These are phyloP conservation scores for Dalbergia cultrata DNA, from an alignment of 306 rosid species.

Conservation along the genomic window DNA sequence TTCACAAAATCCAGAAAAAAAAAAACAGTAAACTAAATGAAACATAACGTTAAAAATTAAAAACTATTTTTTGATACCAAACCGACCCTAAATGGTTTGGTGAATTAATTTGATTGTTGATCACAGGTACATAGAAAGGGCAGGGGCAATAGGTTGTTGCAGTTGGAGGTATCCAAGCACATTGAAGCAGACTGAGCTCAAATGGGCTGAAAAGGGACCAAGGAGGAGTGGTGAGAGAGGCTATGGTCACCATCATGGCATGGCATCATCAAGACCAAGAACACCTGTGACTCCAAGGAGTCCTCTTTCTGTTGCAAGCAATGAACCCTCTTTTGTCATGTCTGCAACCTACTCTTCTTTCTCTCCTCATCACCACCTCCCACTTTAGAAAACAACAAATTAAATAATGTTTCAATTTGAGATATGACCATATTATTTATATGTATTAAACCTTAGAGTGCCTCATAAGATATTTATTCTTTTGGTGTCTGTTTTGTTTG, in stretches of 20 bases:
- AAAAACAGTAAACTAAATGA: too few species aligned
- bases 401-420: background rate
- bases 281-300: constrained; percentile 51
- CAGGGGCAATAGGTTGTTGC: constrained; percentile 67
- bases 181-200: constrained; percentile 70
- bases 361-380: constrained; percentile 61
- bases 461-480: constrained; percentile 8
- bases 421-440: background rate
- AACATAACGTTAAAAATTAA: too few species aligned
- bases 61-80: too few species aligned
- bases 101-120: constrained; percentile 11
- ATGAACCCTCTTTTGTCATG: constrained; percentile 55
- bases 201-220: constrained; percentile 89
- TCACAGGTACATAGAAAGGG: constrained; percentile 75
- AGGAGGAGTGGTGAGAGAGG: constrained; percentile 60
- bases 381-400: constrained; percentile 47
- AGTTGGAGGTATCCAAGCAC: constrained; percentile 64
- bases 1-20: too few species aligned
- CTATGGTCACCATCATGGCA: constrained; percentile 41
- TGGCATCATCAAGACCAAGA: constrained; percentile 47
- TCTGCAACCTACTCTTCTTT: constrained; percentile 59
- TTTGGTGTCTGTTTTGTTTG: constrained; percentile 14
- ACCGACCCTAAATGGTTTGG: background rate
- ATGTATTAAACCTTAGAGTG: background rate
- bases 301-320: constrained; percentile 25